Base-by-base conservation (phyloP, 345 rosid genomes). In the Gynandropsis gynandra region DNA sequence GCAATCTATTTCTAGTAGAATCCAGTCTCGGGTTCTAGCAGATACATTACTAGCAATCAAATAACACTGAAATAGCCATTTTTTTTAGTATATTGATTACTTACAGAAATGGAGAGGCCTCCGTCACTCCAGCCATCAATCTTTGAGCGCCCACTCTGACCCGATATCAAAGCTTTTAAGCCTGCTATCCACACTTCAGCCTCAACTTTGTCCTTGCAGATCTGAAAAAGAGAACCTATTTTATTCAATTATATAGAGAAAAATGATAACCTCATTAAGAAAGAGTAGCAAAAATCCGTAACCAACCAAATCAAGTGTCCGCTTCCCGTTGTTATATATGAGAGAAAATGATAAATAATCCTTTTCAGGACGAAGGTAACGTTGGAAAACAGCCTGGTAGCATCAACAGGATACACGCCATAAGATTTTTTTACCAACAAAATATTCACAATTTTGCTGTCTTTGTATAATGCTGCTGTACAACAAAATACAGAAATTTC, bases 81-180 rank as follows among this genome's bases (percentile, higher is more conserved):
- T 32, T 40, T 9, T 9, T 38, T 18, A 3, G 15, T 9, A 47
- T 31, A 21, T 24, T 40, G 40, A 33, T 65, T 50, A 50, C 76
- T 76, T 77, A 90, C 98, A 69, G 82, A 87, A 56, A 82, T 67
- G 59, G 74, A 82, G 66, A 87, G 85, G 62, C 96, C 82, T 38
- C 88, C 92, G 61, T 87, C 92, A 76, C 64, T 74, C 96, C 98
- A 73, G 53, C 96, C 89, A 73, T 90, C 98, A 61, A 90, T 90
- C 72, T 87, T 90, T 35, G 93, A 79, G 38, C 95, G 95, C 31
- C 96, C 96, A 54, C 78, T 87, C 52, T 84, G 95, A 68, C 85
- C 87, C 43, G 92, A 58, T 73, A 82, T 79, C 63, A 82, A 57
- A 58, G 89, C 76, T 63, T 80, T 87, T 15, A 87, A 74, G 62